A percentile compares a stretch with the other conserved stretches of the same genome.
Conservation (phyloP, 371 early-diverging fungal species). For the Ecytonucleospora hepatopenaei region DNA sequence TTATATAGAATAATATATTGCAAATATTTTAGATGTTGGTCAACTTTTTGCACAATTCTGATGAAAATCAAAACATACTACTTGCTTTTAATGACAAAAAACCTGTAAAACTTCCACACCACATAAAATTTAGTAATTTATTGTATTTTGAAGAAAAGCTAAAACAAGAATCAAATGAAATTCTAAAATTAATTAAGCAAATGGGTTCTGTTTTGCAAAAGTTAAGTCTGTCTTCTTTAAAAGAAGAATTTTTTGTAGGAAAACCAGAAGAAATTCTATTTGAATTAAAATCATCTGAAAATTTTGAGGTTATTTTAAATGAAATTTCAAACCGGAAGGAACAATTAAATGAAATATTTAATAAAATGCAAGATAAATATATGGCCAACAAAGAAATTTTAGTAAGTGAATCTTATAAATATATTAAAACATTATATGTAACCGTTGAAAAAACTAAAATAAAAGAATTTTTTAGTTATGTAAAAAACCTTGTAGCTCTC, state of each 20-base stretch:
- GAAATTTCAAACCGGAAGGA: too few species aligned
- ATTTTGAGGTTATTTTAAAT: too few species aligned
- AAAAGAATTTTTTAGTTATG: neutral
- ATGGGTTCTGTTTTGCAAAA: neutral
- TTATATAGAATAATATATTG: neutral
- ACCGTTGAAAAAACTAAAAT: neutral
- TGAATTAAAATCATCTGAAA: too few species aligned
- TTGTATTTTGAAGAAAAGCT: neutral
- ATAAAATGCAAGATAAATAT: neutral
- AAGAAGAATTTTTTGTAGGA: neutral
- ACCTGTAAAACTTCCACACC: neutral
- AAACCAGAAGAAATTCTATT: neutral
- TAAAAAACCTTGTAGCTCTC: conserved; percentile 12
- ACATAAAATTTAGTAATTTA: neutral
- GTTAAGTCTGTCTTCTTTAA: neutral
- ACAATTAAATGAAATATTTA: neutral
- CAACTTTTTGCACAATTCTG: too few species aligned
- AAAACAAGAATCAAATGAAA: neutral
- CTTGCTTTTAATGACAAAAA: too few species aligned
- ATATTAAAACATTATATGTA: conserved; percentile 1
- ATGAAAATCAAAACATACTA: too few species aligned
- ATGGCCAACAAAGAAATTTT: neutral
- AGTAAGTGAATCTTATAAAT: neutral
- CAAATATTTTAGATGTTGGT: too few species aligned
- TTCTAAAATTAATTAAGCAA: neutral